These are phyloP conservation scores for Dactylellina sp. DNA, from an alignment of 2,329 filamentous ascomycete genomes.

Conservation along the genomic window DNA sequence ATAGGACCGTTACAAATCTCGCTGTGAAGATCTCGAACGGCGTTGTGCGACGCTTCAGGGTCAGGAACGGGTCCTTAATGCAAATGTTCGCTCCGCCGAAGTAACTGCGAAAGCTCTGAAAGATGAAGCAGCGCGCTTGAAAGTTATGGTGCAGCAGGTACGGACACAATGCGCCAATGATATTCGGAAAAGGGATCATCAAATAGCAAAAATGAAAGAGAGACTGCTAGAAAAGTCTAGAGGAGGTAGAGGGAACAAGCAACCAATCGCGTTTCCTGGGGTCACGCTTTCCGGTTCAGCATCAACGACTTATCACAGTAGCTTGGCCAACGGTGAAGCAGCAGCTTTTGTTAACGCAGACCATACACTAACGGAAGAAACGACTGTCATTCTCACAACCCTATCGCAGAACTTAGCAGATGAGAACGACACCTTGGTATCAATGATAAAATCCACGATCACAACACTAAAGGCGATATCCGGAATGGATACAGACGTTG, in stretches of 20 bases:
- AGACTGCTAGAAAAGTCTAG: conserved; percentile 80
- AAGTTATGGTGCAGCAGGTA: conserved; percentile 82
- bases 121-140: conserved; percentile 84
- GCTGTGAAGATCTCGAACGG: conserved; percentile 70
- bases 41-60: conserved; percentile 73
- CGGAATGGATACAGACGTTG: conserved; percentile 67
- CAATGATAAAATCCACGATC: conserved; percentile 77
- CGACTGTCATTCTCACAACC: conserved; percentile 88
- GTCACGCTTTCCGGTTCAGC: conserved; percentile 64
- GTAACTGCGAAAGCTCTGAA: conserved; percentile 79
- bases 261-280: conserved; percentile 64
- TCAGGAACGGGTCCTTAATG: conserved; percentile 76
- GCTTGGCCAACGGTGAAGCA: conserved; percentile 60
- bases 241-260: conserved; percentile 68
- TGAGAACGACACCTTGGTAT: conserved; percentile 86
- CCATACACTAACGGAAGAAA: conserved; percentile 83
- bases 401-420: conserved; percentile 85
- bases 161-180: conserved; percentile 89
- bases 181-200: conserved; percentile 86
- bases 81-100: conserved; percentile 79
- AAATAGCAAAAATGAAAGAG: conserved; percentile 88
- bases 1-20: conserved; percentile 69
- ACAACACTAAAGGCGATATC: conserved; percentile 77
- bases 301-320: conserved; percentile 48
- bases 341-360: conserved; percentile 67